A percentile compares a stretch with the other conserved stretches of the same genome.
These are phyloP conservation scores for Manihot esculenta DNA, from an alignment of 441 rosid species.

Conservation along the genomic window DNA sequence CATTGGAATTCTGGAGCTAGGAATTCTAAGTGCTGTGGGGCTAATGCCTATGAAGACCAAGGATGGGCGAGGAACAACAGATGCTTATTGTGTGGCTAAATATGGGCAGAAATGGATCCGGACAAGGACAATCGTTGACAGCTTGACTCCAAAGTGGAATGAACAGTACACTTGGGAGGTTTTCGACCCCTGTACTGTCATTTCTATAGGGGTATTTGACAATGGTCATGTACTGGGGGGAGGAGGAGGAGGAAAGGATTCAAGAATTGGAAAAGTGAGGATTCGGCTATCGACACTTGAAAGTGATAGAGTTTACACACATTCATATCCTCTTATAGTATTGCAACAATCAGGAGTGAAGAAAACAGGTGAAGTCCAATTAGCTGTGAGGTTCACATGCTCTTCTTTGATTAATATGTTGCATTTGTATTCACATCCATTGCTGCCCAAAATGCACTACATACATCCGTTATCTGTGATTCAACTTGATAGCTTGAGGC, in stretches of 20 bases:
- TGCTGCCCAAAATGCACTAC: slow-evolving; percentile 90
- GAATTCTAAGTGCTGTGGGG: slow-evolving; percentile 77
- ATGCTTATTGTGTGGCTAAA: slow-evolving; percentile 92
- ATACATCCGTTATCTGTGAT: slow-evolving; percentile 75
- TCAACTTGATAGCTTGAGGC: slow-evolving; percentile 80
- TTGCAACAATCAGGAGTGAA: slow-evolving; percentile 70
- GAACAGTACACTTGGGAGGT: slow-evolving; percentile 99
- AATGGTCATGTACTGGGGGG: slow-evolving; percentile 58
- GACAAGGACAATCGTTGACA: slow-evolving; percentile 78
- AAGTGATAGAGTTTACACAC: slow-evolving; percentile 85
- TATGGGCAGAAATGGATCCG: slow-evolving; percentile 95
- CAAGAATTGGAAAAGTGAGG: slow-evolving; percentile 83
- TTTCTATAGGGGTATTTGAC: slow-evolving; percentile 79
- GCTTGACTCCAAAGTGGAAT: slow-evolving; percentile 76
- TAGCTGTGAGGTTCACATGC: slow-evolving; percentile 84
- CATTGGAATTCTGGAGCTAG: slow-evolving; percentile 79
- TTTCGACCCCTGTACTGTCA: slow-evolving; percentile 83
- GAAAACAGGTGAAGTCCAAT: slow-evolving; percentile 84
- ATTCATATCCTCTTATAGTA: slow-evolving; percentile 79
- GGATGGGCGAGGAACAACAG: slow-evolving; percentile 78
- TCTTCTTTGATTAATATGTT: slow-evolving; percentile 70
- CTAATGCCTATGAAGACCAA: slow-evolving; percentile 67
- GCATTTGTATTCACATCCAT: slow-evolving; percentile 77
- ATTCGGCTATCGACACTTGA: slow-evolving; percentile 86
- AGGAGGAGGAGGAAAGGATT: slow-evolving; percentile 45